phyloP scores from a whole-genome alignment of 768 basidiomycete genomes.

The Phaeotremella skinneri region DNA sequence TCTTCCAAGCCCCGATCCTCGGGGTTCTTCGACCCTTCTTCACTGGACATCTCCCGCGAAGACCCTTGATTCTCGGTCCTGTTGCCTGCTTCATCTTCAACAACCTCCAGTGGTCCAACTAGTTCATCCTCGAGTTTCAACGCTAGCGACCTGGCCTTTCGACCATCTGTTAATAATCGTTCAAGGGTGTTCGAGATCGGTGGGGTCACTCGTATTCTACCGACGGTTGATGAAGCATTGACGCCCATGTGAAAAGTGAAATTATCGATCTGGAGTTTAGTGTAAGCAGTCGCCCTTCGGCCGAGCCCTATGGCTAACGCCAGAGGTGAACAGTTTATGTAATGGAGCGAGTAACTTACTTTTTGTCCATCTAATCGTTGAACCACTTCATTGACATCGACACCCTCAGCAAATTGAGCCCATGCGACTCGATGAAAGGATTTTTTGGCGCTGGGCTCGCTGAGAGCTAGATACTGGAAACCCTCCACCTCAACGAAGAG shows the following conservation, averaged over 20 bases:
- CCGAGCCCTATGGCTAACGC: too few relatives aligned
- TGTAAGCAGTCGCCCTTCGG: background rate
- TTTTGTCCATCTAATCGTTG: slow-evolving; percentile 76
- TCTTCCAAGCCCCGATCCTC: slow-evolving; percentile 53
- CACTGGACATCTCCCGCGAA: slow-evolving; percentile 52
- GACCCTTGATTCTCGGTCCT: slow-evolving; percentile 56
- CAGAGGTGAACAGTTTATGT: background rate
- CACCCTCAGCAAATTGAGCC: slow-evolving; percentile 80
- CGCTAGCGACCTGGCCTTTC: slow-evolving; percentile 70
- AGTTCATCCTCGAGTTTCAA: slow-evolving; percentile 69
- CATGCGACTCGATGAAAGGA: slow-evolving; percentile 94
- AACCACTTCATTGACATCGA: slow-evolving; percentile 74
- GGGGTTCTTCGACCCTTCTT: slow-evolving; percentile 42
- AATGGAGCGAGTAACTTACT: slow-evolving; percentile 57
- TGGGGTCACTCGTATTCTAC: slow-evolving; percentile 74
- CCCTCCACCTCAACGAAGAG: slow-evolving; percentile 73
- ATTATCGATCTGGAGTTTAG: slow-evolving; percentile 70
- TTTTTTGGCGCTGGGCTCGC: slow-evolving; percentile 87
- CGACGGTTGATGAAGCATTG: slow-evolving; percentile 64
- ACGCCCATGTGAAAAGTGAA: slow-evolving; percentile 85
- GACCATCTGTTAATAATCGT: slow-evolving; percentile 75
- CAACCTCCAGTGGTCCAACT: slow-evolving; percentile 21
- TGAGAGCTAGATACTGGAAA: slow-evolving; percentile 82
- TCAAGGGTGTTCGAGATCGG: slow-evolving; percentile 76
- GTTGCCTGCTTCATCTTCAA: slow-evolving; percentile 14